Conservation (phyloP, 176 grass and related monocot species). For the Carex scoparia region DNA sequence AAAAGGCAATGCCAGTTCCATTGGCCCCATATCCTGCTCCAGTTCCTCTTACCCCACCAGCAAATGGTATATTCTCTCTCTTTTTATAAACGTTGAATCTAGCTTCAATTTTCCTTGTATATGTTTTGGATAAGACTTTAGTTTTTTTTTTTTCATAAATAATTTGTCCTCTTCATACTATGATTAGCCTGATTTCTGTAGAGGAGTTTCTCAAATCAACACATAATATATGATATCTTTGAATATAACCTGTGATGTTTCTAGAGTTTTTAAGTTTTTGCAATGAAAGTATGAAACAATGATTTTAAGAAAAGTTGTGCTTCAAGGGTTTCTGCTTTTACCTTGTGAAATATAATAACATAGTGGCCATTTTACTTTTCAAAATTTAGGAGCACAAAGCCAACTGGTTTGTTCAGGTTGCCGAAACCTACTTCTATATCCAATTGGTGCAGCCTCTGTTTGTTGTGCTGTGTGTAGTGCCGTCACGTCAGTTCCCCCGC, state of each 20-base stretch:
- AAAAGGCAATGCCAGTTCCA: slow-evolving; percentile 88
- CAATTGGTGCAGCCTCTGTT: slow-evolving; percentile 80
- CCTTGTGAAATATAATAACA: no score
- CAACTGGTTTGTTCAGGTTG: slow-evolving; percentile 93
- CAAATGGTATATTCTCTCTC: slow-evolving; percentile 49
- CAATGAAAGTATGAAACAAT: not conserved
- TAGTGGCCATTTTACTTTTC: not conserved
- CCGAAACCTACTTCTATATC: slow-evolving; percentile 91
- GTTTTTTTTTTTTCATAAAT: not conserved
- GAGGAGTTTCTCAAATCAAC: slow-evolving; percentile 10
- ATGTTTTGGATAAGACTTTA: not conserved
- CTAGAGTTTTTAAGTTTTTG: slow-evolving; percentile 19
- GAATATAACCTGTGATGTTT: not conserved
- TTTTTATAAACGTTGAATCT: not conserved
- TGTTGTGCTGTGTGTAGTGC: slow-evolving; percentile 94
- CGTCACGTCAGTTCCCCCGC: slow-evolving; percentile 73
- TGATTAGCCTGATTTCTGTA: not conserved
- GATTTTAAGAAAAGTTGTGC: not conserved
- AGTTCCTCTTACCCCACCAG: slow-evolving; percentile 57
- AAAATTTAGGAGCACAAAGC: slow-evolving; percentile 62
- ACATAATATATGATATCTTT: not conserved
- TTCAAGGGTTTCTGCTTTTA: no score
- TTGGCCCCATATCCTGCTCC: slow-evolving; percentile 82
- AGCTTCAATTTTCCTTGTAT: not conserved
- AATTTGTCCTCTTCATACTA: not conserved